Percentiles rank a stretch among this genome's conserved stretches.
These are phyloP conservation scores for Iodosphaeria phyllophila DNA, from an alignment of 2,329 filamentous ascomycete genomes.

Conservation along the genomic window DNA sequence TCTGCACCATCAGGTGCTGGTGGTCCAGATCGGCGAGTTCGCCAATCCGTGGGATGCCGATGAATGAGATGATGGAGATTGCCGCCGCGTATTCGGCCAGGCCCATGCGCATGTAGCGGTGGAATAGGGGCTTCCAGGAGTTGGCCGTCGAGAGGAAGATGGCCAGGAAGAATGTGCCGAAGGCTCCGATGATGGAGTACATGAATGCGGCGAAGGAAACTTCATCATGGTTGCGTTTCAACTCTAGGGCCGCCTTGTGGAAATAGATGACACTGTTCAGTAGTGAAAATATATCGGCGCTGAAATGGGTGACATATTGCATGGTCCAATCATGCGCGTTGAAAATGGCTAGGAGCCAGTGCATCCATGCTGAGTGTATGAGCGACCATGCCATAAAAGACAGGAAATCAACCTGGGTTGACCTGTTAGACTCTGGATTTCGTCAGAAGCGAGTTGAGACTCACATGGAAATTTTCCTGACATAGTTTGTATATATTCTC, in stretches of 20 bases:
- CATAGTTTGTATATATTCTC: conserved; percentile 41
- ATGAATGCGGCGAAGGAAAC: conserved; percentile 23
- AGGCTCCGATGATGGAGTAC: conserved; percentile 14
- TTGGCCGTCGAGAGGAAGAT: conserved; percentile 28
- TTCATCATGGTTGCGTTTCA: conserved; percentile 4
- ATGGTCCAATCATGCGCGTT: conserved; percentile 38
- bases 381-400: conserved; percentile 35
- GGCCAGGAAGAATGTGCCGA: conserved; percentile 33
- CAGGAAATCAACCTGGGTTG: too few species aligned
- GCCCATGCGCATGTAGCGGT: too few species aligned
- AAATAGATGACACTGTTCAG: conserved; percentile 39
- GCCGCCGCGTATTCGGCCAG: too few species aligned
- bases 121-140: conserved; percentile 20
- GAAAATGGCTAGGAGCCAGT: conserved; percentile 32
- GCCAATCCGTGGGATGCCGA: too few species aligned
- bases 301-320: conserved; percentile 38
- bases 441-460: too few species aligned
- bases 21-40: too few species aligned
- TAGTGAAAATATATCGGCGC: conserved; percentile 30
- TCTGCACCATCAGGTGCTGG: too few species aligned
- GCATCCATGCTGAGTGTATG: conserved; percentile 37
- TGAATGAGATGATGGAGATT: too few species aligned
- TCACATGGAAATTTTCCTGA: too few species aligned
- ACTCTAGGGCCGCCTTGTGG: conserved; percentile 12
- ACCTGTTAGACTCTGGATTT: too few species aligned